Conservation (phyloP, 495 filamentous ascomycete species). For the Astrothelium subdiscretum region DNA sequence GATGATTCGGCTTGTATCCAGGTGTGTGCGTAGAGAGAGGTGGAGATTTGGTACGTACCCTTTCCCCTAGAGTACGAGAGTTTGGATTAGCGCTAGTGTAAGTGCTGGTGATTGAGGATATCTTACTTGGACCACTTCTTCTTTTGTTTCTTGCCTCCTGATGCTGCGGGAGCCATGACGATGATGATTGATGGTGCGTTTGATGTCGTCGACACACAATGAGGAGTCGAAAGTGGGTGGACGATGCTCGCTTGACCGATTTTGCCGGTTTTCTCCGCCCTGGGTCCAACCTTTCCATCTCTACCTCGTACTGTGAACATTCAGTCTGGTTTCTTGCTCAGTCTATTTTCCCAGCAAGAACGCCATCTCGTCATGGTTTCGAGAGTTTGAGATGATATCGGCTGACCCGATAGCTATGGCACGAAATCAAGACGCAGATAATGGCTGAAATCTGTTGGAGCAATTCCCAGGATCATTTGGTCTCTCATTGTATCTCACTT, state of each 20-base stretch:
- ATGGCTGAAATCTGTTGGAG: no score
- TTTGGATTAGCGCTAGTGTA: background rate
- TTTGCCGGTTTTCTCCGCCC: background rate
- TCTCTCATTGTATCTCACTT: no score
- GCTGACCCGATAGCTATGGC: no score
- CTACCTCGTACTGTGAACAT: no score
- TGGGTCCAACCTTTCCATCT: no score
- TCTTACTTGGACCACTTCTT: slow-evolving; percentile 94
- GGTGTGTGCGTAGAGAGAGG: background rate
- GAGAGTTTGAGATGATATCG: no score
- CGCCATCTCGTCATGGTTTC: no score
- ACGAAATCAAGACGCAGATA: no score
- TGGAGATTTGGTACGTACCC: slow-evolving; percentile 43
- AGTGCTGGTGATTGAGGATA: background rate
- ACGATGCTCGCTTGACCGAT: background rate
- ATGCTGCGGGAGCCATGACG: slow-evolving; percentile 36
- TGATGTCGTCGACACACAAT: background rate
- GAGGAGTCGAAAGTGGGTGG: background rate
- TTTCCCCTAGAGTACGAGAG: slow-evolving; percentile 48
- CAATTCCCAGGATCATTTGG: no score
- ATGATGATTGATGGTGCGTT: background rate
- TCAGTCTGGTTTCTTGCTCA: no score
- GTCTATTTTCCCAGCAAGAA: no score
- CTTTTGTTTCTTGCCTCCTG: slow-evolving; percentile 94
- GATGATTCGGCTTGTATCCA: slow-evolving; percentile 19